Conservation (phyloP, 768 basidiomycete genomes). For the Candolleomyces eurysporus region DNA sequence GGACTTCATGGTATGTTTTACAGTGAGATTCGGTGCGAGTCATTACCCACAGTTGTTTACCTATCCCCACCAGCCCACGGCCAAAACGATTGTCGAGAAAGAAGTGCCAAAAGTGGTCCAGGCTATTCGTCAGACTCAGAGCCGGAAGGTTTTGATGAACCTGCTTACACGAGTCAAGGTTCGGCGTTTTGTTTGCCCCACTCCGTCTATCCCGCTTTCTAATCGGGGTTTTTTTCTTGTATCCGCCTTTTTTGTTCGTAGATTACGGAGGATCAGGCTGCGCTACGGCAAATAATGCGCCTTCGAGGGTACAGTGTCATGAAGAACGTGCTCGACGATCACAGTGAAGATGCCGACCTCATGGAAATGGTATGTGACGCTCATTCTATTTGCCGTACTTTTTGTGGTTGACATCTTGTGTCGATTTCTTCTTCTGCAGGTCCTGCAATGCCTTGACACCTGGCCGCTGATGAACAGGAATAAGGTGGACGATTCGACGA, state of each 20-base stretch:
- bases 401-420: too few species aligned
- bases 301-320: constrained; percentile 92
- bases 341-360: constrained; percentile 67
- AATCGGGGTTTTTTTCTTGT: neutral
- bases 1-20: constrained; percentile 72
- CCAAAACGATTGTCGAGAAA: constrained; percentile 71
- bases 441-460: constrained; percentile 60
- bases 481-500: constrained; percentile 81
- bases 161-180: constrained; percentile 86
- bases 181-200: constrained; percentile 4
- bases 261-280: constrained; percentile 82
- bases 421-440: constrained; percentile 31
- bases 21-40: neutral
- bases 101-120: constrained; percentile 92
- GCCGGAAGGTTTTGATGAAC: constrained; percentile 77
- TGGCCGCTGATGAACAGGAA: constrained; percentile 88
- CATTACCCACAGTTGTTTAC: constrained; percentile 1
- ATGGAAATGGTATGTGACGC: constrained; percentile 56
- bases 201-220: too few species aligned
- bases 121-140: constrained; percentile 85
- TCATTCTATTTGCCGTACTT: neutral
- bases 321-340: constrained; percentile 83
- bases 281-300: constrained; percentile 83
- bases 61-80: constrained; percentile 52
- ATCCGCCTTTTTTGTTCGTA: constrained; percentile 23